phyloP scores from a whole-genome alignment of 2,329 filamentous ascomycete genomes.

The Anisogramma anomala region DNA sequence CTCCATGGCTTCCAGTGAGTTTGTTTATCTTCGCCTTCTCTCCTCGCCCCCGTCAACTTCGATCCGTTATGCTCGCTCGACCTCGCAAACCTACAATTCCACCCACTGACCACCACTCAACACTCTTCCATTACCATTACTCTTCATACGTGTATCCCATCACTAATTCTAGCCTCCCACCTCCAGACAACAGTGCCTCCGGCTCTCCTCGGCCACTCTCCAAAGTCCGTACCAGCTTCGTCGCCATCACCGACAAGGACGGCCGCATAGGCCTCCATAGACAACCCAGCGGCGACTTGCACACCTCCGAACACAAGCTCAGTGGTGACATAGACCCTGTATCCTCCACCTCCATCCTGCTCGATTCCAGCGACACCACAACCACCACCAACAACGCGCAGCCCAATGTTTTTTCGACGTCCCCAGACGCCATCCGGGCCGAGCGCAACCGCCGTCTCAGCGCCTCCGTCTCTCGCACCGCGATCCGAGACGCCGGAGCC shows the following conservation, averaged over 20 bases:
- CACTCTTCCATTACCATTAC: too few species aligned
- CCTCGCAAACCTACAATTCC: background rate
- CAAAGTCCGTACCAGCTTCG: conserved; percentile 64
- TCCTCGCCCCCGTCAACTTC: too few species aligned
- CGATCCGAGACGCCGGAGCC: conserved; percentile 25
- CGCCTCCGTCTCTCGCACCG: conserved; percentile 10
- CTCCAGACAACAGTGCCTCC: conserved; percentile 31
- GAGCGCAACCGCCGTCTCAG: conserved; percentile 2
- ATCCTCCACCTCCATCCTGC: conserved; percentile 27
- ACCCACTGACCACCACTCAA: background rate
- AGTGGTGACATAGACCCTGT: conserved; percentile 29
- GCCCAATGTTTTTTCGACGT: conserved; percentile 11
- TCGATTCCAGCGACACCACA: conserved; percentile 19
- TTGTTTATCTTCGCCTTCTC: conserved; percentile 17
- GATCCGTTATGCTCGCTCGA: background rate
- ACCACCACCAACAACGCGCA: conserved; percentile 20
- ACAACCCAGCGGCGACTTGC: conserved; percentile 32
- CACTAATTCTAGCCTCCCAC: conserved; percentile 2
- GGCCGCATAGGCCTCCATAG: conserved; percentile 42
- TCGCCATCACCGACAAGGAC: conserved; percentile 55
- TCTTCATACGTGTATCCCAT: background rate
- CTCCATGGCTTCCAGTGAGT: conserved; percentile 30
- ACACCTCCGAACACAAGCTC: conserved; percentile 24
- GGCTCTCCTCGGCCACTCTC: conserved; percentile 56
- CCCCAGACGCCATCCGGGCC: conserved; percentile 1